Percentiles rank a stretch among this genome's conserved stretches.
These are phyloP conservation scores for Strobilomyces echinocephalus DNA, from an alignment of 768 basidiomycete species.

Conservation along the genomic window DNA sequence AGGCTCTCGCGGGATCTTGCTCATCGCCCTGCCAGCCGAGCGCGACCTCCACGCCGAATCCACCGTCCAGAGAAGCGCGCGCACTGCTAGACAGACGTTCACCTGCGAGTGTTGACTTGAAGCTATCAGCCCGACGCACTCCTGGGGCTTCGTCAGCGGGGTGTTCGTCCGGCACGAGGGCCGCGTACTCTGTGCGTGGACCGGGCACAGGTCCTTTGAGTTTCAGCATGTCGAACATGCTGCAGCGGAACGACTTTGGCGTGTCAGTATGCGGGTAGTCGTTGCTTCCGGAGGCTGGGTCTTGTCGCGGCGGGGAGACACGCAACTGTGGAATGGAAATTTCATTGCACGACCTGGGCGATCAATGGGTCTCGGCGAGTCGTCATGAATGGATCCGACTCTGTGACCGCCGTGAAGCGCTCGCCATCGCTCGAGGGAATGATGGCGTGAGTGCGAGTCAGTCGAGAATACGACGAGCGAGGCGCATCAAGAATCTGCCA, in stretches of 20 bases:
- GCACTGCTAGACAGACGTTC: neutral
- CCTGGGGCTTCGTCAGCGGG: neutral
- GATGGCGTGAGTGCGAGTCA: slow-evolving; percentile 10
- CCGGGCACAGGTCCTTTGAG: no score
- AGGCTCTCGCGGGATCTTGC: neutral
- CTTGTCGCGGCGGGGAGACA: neutral
- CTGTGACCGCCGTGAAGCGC: slow-evolving; percentile 17
- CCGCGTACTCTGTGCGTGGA: neutral
- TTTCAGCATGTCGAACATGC: no score
- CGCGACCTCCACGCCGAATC: no score
- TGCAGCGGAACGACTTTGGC: no score
- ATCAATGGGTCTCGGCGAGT: neutral
- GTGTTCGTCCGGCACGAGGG: neutral
- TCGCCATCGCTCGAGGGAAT: slow-evolving; percentile 24
- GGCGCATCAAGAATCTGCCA: slow-evolving; percentile 7
- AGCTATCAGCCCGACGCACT: slow-evolving; percentile 1
- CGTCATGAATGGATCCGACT: slow-evolving; percentile 22
- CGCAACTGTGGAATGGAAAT: slow-evolving; percentile 3
- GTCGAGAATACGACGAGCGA: slow-evolving; percentile 6
- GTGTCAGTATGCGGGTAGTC: no score
- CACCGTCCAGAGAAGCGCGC: neutral
- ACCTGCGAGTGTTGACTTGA: neutral
- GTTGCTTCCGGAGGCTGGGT: neutral
- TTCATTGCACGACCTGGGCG: neutral
- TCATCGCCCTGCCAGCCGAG: neutral